phyloP scores from a whole-genome alignment of 1,284 basidiomycete genomes.

The Ceratobasidium sp. region DNA sequence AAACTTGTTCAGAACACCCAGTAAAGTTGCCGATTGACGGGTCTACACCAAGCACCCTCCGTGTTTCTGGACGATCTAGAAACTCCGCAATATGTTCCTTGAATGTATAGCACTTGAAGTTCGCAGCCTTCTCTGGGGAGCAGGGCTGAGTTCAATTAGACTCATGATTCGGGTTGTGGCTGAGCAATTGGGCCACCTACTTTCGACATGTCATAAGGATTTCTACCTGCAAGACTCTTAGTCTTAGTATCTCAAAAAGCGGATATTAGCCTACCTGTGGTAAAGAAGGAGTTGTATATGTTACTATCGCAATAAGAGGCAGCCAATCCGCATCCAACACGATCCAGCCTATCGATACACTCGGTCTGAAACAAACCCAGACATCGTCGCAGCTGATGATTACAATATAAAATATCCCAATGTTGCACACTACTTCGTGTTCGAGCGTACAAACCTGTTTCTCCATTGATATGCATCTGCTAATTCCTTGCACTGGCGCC shows the following conservation, averaged over 20 bases:
- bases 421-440: no score
- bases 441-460: constrained; percentile 54
- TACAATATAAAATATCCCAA: neutral
- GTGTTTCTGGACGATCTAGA: constrained; percentile 52
- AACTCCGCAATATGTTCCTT: constrained; percentile 51
- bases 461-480: constrained; percentile 55
- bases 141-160: neutral
- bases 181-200: neutral
- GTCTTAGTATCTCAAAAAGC: neutral
- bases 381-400: constrained; percentile 23
- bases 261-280: neutral
- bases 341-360: constrained; percentile 34
- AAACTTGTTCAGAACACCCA: constrained; percentile 48
- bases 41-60: constrained; percentile 51
- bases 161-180: neutral
- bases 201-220: constrained; percentile 27
- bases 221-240: neutral
- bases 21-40: constrained; percentile 46
- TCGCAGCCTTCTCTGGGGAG: neutral
- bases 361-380: constrained; percentile 4
- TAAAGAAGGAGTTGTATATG: neutral
- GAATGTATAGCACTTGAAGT: constrained; percentile 51
- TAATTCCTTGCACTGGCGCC: constrained; percentile 63
- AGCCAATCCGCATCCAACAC: constrained; percentile 29
- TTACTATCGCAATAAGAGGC: constrained; percentile 2